Base-by-base conservation (phyloP, 1,284 basidiomycete genomes). In the Golubevia sp. region DNA sequence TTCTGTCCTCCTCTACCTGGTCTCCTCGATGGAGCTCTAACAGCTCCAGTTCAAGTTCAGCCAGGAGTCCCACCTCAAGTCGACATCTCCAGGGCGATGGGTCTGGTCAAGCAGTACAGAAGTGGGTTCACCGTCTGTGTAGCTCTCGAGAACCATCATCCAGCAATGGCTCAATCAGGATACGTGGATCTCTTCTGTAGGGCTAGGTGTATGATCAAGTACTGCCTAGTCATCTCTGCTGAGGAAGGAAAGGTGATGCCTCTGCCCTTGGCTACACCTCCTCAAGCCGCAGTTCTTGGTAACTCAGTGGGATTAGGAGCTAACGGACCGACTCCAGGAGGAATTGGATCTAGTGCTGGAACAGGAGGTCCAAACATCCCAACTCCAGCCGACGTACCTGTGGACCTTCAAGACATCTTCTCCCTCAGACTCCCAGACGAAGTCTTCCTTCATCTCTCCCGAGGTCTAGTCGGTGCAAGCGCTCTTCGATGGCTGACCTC, bases 401-500 rank as follows among this genome's bases (percentile, higher is more conserved):
- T 86, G 51, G 96, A 99, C 85, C 86, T 99, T 48, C 92, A 97
- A 81, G 94, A 97, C 58, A 91, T 99, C 70, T 99, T 98, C 86
- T 97, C 94, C 2, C 88, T 92, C 82, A 91, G 94, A 44, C 87
- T 99, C 18, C 96, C 97, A 0, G 96, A 99, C 85, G 95, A 99
- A 83, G 88, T 98, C 63, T 98, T 96, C 86, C 96, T 91, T 85
- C 96, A 97, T 84, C 88, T 99, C 63, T 97, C 94, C 54, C 90
- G 94, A 18, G 96, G 96, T 5, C 88, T 99, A 25, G 85, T 98
- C 62, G 90, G 90, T 11, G 91, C 94, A 0, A 91, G 92, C 70
- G 90, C 94, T 7, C 88, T 99, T 18, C 91, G 94, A 23, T 96
- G 93, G 90, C 88, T 99, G 61, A 92, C 92, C 4, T 90, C 89